Evolutionary conservation across 306 rosid genomes (phyloP), one percentile per base, ranked within the genome.

Genomic region (Corylus avellana): DNA sequence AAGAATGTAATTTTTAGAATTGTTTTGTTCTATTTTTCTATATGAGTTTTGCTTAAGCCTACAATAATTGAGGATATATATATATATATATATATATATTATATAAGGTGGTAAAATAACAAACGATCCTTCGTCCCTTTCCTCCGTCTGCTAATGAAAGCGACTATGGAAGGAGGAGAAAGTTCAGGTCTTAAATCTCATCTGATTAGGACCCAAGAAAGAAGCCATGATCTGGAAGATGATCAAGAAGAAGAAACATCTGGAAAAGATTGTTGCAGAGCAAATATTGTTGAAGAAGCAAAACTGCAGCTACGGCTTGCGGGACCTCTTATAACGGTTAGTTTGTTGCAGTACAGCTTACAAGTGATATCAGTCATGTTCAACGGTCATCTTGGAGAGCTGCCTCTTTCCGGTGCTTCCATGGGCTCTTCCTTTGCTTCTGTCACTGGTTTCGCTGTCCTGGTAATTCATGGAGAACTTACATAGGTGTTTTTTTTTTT

Each of bases 361-460:
- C 90, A 82, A 63, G 67, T 90, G 70, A 86, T 87, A 62, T 82
- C 89, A 4, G 74, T 86, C 22, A 90, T 90, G 91, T 90, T 74
- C 48, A 89, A 84, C 16, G 93, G 93, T 27, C 91, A 87, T 80
- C 77, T 90, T 54, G 93, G 91, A 8, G 72, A 86, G 57, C 51
- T 90, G 1, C 85, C 86, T n/a, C 88, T 88, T 48, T 81, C 94
- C 4, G 87, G 91, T 75, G 87, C 89, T 77, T 86, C 94, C 58
- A 72, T 90, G 63, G 92, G 80, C 1, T 67, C 74, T 81, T 90
- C 90, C 56, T 86, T 90, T 3, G 87, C 91, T 70, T 74, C 88
- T 1, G 85, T 86, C 76, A 77, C 89, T 58, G 91, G 88, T 75
- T 88, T 76, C 69, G 77, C 86, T 49, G 83, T 88, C 56, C 64